Base-by-base conservation (phyloP, 2,329 filamentous ascomycete genomes). In the Neoascochyta sp. region DNA sequence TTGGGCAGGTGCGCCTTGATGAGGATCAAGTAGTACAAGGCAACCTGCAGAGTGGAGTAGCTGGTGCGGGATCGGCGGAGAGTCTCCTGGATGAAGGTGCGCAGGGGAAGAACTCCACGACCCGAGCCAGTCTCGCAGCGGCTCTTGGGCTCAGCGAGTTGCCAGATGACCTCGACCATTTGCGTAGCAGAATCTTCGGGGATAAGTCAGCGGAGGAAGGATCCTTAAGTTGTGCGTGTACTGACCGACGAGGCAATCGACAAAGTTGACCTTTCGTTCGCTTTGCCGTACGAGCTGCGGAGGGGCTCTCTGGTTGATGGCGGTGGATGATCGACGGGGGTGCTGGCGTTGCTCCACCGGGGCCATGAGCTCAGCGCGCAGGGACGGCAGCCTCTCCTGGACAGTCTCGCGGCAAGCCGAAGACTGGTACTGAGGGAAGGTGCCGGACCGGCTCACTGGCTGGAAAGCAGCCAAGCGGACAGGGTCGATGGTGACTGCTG, bases 161-260 rank as follows among this genome's bases (percentile, higher is more conserved):
- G 89, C 92, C 92, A 98, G 55, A 98, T 95, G 31, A 85, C 86
- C 70, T 95, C 88, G 27, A 98, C 89, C 64, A 96, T 94, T 65
- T 95, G 87, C 32, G 92, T 92, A 30, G 92, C 92, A 52, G 90
- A 94, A 78, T 95, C 90, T 95, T 75, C 60, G 29, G 22, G 28
- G 36, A 39, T 16, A 42, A 33, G 47, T 60, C 50, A 60, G 55
- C 39, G 45, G 37, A 12, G 41, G 39, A 47, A 47, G 53, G 59
- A 51, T 62, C 74, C 44, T 41, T 30, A 36, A 30, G 34, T 39
- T 36, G 36, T 33, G 41, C 30, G 33, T 48, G 31, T 57, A 65
- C 90, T 86, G 87, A 95, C 90, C 90, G 71, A 95, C 89, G 64
- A 95, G 86, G 65, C 82, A 92, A 66, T 95, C 89, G 67, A 96